Conservation (phyloP, 108 stramenopile species). For the Pseudonitzschia multistriata region DNA sequence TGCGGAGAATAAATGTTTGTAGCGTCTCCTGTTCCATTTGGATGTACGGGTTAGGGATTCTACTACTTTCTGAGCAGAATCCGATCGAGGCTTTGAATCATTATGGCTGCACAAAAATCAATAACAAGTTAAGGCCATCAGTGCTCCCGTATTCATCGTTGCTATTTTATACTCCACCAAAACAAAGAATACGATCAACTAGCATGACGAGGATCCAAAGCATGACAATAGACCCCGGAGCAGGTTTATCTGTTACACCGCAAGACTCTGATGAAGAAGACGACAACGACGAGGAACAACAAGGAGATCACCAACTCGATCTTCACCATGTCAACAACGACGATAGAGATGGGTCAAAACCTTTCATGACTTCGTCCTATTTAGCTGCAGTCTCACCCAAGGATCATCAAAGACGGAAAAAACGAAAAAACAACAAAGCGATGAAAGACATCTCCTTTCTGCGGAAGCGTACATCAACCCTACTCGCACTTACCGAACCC, state of each 20-base stretch:
- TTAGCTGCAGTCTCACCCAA: conserved; percentile 8
- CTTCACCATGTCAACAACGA: neutral
- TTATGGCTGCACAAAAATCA: conserved; percentile 3
- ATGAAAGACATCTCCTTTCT: conserved; percentile 55
- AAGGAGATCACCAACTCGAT: conserved; percentile 6
- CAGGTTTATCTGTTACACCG: conserved; percentile 5
- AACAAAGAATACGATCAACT: neutral
- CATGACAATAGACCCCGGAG: conserved; percentile 11
- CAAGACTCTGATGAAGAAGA: neutral
- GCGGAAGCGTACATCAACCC: conserved; percentile 52
- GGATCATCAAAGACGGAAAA: neutral
- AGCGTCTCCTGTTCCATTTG: conserved; percentile 4
- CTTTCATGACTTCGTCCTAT: conserved; percentile 9
- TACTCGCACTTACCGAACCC: conserved; percentile 28
- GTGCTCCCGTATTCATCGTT: neutral
- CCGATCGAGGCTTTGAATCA: conserved; percentile 10
- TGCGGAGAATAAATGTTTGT: conserved; percentile 11
- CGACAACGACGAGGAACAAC: neutral
- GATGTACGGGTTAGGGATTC: neutral
- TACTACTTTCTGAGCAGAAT: neutral
- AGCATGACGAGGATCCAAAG: conserved; percentile 9
- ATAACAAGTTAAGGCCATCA: neutral
- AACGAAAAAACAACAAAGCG: conserved; percentile 42
- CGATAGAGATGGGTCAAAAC: neutral
- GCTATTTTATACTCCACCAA: neutral